Base-by-base conservation (phyloP, 768 basidiomycete genomes). In the Leccinum subgranulosum region DNA sequence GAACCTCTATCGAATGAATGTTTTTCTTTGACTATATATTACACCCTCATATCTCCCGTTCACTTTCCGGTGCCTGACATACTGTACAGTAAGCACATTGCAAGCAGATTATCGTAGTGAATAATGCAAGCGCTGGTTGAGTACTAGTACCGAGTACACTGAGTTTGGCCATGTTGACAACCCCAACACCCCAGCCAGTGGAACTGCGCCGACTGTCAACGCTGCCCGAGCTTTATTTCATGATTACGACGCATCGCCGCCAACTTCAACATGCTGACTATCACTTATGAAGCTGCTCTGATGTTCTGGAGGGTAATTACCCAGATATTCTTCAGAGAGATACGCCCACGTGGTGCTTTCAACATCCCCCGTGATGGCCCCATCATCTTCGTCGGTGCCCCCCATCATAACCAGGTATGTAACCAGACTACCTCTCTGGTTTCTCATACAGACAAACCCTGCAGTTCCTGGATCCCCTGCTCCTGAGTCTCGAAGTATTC, bases 321-420 rank as follows among this genome's bases (percentile, higher is more conserved):
- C 62, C 90, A 90, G 74, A 86, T 98, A 64, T 98, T 98, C 81
- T 98, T 98, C 78, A 80, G 96, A 63, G 96, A 98, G 76, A 87
- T 98, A 66, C 82, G 96, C 57, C 92, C 94, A 4, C 80, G 96
- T 72, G 92, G 96, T 51, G 90, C 94, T 33, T 98, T 90, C 81
- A 92, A 97, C 70, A 92, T 98, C 58, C 96, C 96, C 25, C 81
- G 81, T 56, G 83, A 91, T 57, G 96, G 94, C 0, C 91, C 96
- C 3, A 84, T 96, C 54, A 92, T 98, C 62, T 94, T 97, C 72
- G 93, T 93, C 50, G 93, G 83, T 45, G 95, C 92, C 10, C 94
- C 94, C 43, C 94, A 98, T 73, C 85, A 87, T 67, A 97, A 97
- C 72, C 92, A 94, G 76, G 92, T 87, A 66, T 43, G 74, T 66